Conservation (phyloP, 1,139 yeast species). For the Debaryomycetaceae sp. region DNA sequence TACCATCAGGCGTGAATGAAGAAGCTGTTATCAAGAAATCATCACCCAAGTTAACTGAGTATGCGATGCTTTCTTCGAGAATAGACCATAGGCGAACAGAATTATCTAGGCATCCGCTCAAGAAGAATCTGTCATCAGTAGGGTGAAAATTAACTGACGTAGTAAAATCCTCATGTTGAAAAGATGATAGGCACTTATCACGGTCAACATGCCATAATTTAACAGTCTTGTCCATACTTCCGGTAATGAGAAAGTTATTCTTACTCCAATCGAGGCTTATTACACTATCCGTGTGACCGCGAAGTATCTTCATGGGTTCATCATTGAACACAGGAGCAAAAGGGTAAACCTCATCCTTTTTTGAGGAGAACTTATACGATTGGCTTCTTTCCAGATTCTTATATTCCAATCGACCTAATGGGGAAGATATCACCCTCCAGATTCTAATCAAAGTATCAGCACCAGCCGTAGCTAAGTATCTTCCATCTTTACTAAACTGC, state of each 20-base stretch:
- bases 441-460: conserved; percentile 63
- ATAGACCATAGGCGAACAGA: conserved; percentile 81
- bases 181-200: conserved; percentile 57
- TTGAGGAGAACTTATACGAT: conserved; percentile 8
- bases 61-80: conserved; percentile 50
- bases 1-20: conserved; percentile 68
- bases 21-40: conserved; percentile 69
- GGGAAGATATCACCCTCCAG: conserved; percentile 78
- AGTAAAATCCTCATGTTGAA: conserved; percentile 75
- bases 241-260: conserved; percentile 73
- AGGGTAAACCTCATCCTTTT: conserved; percentile 19
- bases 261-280: conserved; percentile 84
- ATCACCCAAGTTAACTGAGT: conserved; percentile 37
- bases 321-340: conserved; percentile 81
- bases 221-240: conserved; percentile 85
- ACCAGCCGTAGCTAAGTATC: conserved; percentile 80
- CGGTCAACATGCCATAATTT: conserved; percentile 83
- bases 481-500: conserved; percentile 76
- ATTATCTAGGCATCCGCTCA: conserved; percentile 81
- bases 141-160: conserved; percentile 84
- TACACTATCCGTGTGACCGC: conserved; percentile 69
- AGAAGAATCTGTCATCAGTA: conserved; percentile 79
- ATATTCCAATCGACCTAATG: conserved; percentile 54
- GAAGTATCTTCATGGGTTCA: conserved; percentile 57
- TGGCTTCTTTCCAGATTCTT: conserved; percentile 16